These are phyloP conservation scores for Umbilicus rupestris DNA, from an alignment of 164 flowering plant genomes.

Conservation along the genomic window DNA sequence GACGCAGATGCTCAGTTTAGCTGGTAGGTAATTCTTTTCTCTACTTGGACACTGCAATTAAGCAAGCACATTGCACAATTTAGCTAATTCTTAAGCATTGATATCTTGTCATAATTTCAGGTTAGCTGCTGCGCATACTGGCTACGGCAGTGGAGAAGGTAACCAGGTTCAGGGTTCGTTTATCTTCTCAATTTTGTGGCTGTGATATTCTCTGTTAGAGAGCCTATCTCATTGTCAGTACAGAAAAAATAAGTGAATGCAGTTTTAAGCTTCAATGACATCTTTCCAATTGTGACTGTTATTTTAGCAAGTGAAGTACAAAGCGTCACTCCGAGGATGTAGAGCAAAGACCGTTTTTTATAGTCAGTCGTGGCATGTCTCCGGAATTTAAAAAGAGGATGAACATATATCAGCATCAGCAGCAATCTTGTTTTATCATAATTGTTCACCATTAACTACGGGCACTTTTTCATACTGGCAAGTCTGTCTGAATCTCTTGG, in stretches of 20 bases:
- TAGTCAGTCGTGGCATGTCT: too few relatives aligned
- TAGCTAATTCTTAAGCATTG: neutral
- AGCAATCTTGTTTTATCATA: neutral
- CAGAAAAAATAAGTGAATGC: neutral
- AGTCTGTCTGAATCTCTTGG: conserved; percentile 20
- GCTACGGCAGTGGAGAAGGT: neutral
- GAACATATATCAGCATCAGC: neutral
- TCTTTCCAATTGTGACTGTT: neutral
- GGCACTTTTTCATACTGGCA: conserved; percentile 31
- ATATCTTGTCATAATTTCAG: neutral
- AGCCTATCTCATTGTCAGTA: neutral
- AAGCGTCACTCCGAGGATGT: too few relatives aligned
- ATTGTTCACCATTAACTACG: conserved; percentile 16
- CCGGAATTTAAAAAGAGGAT: neutral
- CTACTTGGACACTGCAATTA: neutral
- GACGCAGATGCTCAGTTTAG: neutral
- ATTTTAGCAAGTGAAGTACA: too few relatives aligned
- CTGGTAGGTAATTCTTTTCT: neutral
- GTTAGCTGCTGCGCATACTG: neutral
- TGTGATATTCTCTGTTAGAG: neutral
- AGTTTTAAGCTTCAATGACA: neutral
- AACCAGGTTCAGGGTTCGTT: neutral
- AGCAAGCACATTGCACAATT: neutral
- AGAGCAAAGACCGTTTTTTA: too few relatives aligned
- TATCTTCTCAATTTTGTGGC: neutral